Evolutionary conservation across 148 eudicot genomes (phyloP).

Genomic region (Rhododendron williamsianum): DNA sequence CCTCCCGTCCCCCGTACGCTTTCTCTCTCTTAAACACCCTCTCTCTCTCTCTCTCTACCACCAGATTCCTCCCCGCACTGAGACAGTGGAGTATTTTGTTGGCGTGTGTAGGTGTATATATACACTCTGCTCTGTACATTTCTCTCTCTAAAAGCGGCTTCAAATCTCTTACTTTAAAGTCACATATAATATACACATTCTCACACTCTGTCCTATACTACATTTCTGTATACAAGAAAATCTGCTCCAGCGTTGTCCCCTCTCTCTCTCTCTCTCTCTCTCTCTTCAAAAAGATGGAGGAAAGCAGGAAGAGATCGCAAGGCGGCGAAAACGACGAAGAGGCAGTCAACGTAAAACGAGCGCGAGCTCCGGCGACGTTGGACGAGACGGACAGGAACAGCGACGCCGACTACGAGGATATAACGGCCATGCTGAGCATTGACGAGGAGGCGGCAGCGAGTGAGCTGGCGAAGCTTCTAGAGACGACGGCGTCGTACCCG

Average conservation of each 20-base stretch:
- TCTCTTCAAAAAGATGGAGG: background rate
- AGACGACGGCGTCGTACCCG: slow-evolving; percentile 13
- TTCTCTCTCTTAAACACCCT: background rate
- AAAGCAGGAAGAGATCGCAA: background rate
- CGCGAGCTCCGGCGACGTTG: background rate
- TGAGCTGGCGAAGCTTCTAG: slow-evolving; percentile 51
- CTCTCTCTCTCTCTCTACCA: background rate
- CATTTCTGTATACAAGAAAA: background rate
- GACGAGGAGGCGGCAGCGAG: slow-evolving; percentile 27
- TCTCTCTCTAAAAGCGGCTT: background rate
- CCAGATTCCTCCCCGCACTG: background rate
- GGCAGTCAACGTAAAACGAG: background rate
- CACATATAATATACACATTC: background rate
- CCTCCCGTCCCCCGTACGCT: background rate
- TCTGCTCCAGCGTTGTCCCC: background rate
- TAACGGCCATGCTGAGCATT: slow-evolving; percentile 5
- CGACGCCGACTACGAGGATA: slow-evolving; percentile 13
- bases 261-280: background rate
- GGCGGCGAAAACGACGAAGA: background rate
- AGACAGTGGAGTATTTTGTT: no score
- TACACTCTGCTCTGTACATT: background rate
- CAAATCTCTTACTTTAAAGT: background rate
- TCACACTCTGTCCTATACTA: background rate
- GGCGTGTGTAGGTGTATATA: background rate
- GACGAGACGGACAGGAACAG: background rate